Evolutionary conservation across 805 yeast genomes (phyloP).

Genomic region (Sugiyamaella qingdaonensis): DNA sequence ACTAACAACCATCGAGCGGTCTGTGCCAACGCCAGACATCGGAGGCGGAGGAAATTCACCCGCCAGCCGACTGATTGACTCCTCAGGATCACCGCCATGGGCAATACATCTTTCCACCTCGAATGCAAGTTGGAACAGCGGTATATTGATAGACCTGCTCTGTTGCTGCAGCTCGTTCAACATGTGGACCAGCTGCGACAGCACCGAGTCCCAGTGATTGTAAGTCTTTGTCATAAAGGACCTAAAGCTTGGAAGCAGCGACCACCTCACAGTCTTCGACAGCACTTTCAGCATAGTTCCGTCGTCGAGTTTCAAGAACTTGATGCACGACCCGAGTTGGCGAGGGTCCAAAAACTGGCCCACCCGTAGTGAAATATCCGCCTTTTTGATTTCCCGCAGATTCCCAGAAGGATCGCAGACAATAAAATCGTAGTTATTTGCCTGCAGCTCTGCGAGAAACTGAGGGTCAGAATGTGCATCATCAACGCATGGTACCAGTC

Average conservation of each 20-base stretch:
- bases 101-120: constrained; percentile 8
- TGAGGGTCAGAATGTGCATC: background rate
- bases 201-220: constrained; percentile 1
- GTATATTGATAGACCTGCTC: constrained; percentile 7
- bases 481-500: background rate
- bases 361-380: constrained; percentile 7
- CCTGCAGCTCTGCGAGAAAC: background rate
- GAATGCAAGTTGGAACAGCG: constrained; percentile 15
- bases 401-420: constrained; percentile 14
- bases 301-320: background rate
- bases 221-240: background rate
- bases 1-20: background rate
- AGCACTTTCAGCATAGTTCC: background rate
- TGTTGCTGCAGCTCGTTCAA: background rate
- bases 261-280: background rate
- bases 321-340: background rate
- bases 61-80: background rate
- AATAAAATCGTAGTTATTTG: background rate
- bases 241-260: background rate
- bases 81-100: background rate
- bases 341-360: constrained; percentile 1
- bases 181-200: constrained; percentile 1
- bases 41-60: constrained; percentile 5
- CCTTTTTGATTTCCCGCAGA: constrained; percentile 1
- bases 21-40: background rate